Base-by-base conservation (phyloP, 805 yeast species). In the Yarrowia sp. region DNA sequence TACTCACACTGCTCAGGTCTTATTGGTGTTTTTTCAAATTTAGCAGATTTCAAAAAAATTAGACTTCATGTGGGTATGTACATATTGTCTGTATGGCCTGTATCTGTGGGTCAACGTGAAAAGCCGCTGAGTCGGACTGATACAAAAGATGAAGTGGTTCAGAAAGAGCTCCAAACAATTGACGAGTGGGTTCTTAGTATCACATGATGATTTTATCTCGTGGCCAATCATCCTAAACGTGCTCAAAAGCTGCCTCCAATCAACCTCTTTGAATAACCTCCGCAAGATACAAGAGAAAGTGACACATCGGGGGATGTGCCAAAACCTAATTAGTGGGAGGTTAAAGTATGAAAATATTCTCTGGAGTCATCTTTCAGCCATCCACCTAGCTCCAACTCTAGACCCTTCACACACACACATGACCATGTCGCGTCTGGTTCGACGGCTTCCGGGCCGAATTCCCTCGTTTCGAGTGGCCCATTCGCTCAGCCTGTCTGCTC, bases 381-480 rank as follows among this genome's bases (percentile, higher is more conserved):
- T 14, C 58, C 38, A 52, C 56, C 20, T 17, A 33, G 17, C 39
- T 34, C 24, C 56, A 50, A 33, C 50, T 43, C 13, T 24, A 24
- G 30, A 24, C 30, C 38, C 2, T 36, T 10, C 8, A 36, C 38
- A 36, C 38, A 36, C 13, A 36, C 38, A 42, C 39, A 58, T 43
- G 50, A 58, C 64, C 64, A 58, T 58, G 64, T 58, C 64, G 49
- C 64, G 64, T 42, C 64, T 58, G 64, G 64, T 43, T 58, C 49
- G 64, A 43, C 49, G 64, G 30, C 50, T 58, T 19, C 64, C 64
- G 17, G 40, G 50, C 50, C 64, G 64, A 33, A 30, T 42, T 24
- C 63, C 63, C 50, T 43, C 64, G 24, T 40, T 43, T 5, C 50
- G 64, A 43, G 50, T 58, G 50, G 49, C 64, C 40, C 64, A 58